These are phyloP conservation scores for Marchantia polymorpha DNA, from an alignment of 225 moss, liverwort and hornwort species.

Conservation along the genomic window DNA sequence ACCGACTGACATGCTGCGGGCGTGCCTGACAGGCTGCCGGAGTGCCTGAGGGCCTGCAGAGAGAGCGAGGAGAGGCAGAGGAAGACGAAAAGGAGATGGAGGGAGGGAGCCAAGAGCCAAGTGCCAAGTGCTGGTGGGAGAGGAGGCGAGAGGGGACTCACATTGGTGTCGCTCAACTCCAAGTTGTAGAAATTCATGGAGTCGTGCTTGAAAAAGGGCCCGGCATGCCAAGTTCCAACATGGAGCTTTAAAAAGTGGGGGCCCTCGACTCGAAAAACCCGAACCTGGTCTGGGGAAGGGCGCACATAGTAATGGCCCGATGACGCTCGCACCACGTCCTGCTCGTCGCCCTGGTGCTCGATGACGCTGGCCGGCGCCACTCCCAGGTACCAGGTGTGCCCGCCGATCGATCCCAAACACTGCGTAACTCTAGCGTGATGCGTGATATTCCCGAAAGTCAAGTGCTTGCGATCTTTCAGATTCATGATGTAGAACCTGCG, in stretches of 20 bases:
- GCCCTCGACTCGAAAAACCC: conserved; percentile 69
- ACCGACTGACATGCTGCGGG: no score
- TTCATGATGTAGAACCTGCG: conserved; percentile 78
- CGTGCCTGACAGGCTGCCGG: no score
- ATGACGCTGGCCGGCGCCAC: conserved; percentile 46
- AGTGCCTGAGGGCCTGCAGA: no score
- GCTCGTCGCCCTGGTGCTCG: conserved; percentile 21
- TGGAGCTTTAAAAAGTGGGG: conserved; percentile 75
- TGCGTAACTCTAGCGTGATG: conserved; percentile 82
- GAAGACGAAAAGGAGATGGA: neutral
- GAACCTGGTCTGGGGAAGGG: conserved; percentile 65
- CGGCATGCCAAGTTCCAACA: conserved; percentile 88
- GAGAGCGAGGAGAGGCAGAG: no score
- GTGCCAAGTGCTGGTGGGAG: neutral
- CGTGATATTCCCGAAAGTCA: conserved; percentile 54
- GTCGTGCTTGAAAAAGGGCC: conserved; percentile 65
- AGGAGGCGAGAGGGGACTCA: conserved; percentile 30
- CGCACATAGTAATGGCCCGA: conserved; percentile 56
- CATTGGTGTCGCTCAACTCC: conserved; percentile 84
- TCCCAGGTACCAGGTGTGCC: conserved; percentile 64
- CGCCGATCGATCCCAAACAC: conserved; percentile 71
- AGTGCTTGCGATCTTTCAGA: conserved; percentile 36
- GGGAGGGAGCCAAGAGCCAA: no score
- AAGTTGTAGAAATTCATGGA: conserved; percentile 86
- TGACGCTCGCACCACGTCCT: conserved; percentile 31